These are phyloP conservation scores for Dalbergia cultrata DNA, from an alignment of 306 rosid species.

Conservation along the genomic window DNA sequence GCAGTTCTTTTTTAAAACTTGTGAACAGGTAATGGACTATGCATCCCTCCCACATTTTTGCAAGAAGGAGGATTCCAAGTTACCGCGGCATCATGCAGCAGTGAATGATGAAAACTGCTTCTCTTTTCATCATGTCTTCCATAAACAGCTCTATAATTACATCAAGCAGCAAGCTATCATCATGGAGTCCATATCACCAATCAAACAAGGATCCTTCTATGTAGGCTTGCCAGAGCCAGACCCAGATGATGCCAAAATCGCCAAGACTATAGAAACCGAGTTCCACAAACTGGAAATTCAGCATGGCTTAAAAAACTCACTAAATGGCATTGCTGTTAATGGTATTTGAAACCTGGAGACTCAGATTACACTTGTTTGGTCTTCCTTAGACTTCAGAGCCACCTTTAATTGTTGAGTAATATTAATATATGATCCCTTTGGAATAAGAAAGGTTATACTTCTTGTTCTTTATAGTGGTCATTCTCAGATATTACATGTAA, in stretches of 20 bases:
- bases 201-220: slow-evolving; percentile 65
- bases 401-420: not conserved
- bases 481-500: slow-evolving; percentile 8
- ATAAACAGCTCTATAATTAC: slow-evolving; percentile 66
- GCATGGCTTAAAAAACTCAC: not conserved
- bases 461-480: not conserved
- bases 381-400: not conserved
- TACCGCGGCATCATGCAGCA: slow-evolving; percentile 53
- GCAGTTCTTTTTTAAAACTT: slow-evolving; percentile 26
- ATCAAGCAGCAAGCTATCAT: slow-evolving; percentile 55
- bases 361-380: not conserved
- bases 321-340: not conserved
- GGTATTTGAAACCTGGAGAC: not conserved
- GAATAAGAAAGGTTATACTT: not conserved
- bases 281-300: slow-evolving; percentile 15
- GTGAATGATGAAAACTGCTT: slow-evolving; percentile 59
- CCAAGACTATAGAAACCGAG: slow-evolving; percentile 61
- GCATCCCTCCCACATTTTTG: slow-evolving; percentile 78
- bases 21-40: slow-evolving; percentile 73
- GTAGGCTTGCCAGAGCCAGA: slow-evolving; percentile 70
- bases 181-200: slow-evolving; percentile 50
- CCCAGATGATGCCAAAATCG: slow-evolving; percentile 53
- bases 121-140: slow-evolving; percentile 66
- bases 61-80: slow-evolving; percentile 63
- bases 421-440: not conserved